Evolutionary conservation across 345 rosid genomes (phyloP), one percentile per base, ranked within the genome.

Genomic region (Euphorbia pulcherrima): DNA sequence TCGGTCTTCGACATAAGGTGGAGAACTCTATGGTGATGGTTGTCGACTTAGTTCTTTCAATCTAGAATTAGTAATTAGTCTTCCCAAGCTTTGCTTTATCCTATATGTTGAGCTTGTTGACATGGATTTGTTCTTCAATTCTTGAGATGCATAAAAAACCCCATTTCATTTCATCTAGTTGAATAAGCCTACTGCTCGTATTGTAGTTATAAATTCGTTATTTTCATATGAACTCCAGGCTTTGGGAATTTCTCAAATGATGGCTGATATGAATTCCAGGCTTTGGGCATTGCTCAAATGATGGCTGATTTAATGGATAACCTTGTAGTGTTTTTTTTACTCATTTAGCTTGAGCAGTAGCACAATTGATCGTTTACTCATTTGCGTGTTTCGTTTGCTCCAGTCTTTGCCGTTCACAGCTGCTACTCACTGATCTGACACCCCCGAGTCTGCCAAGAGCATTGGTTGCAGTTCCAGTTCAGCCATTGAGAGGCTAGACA

Each of bases 221-320:
- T 65, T 76, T 72, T 69, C 64, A 74, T 69, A 66, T 65, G 73
- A 75, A 60, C 64, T 77, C 50, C 84, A 87, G 97, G 96, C 97
- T 67, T 78, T 88, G 70, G 96, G 90, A 46, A 90, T 96, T 56
- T 94, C 93, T 21, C 97, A 93, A 80, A 84, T 92, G 92, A 83
- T 88, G 67, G 79, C 74, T 60, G 90, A 88, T 70, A 87, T 90
- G 87, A n/a, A n/a, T n/a, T n/a, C n/a, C n/a, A n/a, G n/a, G n/a
- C n/a, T n/a, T n/a, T n/a, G n/a, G n/a, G n/a, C n/a, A n/a, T n/a
- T n/a, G n/a, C n/a, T n/a, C n/a, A n/a, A n/a, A n/a, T n/a, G n/a
- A n/a, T n/a, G n/a, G n/a, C n/a, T n/a, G n/a, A n/a, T n/a, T n/a
- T n/a, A n/a, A n/a, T n/a, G n/a, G n/a, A n/a, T n/a, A n/a, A n/a